Conservation (phyloP, 805 yeast genomes). For the Barnettozyma pratensis region DNA sequence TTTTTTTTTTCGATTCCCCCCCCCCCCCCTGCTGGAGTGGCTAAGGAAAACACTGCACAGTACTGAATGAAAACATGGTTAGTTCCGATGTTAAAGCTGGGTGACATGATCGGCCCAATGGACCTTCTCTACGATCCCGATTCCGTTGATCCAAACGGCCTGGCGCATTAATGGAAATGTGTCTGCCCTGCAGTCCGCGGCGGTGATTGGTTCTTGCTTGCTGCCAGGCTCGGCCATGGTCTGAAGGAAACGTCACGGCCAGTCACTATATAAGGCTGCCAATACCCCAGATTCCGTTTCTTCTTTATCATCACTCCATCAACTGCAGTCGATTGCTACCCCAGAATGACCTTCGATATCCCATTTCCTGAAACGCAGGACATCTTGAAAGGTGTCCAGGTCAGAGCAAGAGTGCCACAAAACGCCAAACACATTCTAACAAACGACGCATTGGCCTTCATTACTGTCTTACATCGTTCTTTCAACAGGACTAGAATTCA, state of each 20-base stretch:
- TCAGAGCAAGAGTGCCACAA: slow-evolving; percentile 32
- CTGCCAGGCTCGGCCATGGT: no score
- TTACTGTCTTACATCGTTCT: slow-evolving; percentile 68
- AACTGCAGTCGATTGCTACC: background rate
- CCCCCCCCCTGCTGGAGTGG: no score
- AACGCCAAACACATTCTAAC: slow-evolving; percentile 36
- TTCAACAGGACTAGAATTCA: slow-evolving; percentile 59
- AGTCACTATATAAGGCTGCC: background rate
- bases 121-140: no score
- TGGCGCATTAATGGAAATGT: no score
- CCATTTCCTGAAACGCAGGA: slow-evolving; percentile 27
- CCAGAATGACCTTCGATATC: slow-evolving; percentile 15
- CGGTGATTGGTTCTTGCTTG: no score
- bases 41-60: no score
- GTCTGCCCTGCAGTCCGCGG: no score
- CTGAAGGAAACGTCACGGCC: background rate
- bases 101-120: no score
- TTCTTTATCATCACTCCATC: background rate
- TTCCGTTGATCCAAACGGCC: background rate
- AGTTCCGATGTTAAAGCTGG: no score
- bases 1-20: no score
- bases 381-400: slow-evolving; percentile 31
- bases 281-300: background rate
- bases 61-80: no score
- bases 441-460: slow-evolving; percentile 54